These are phyloP conservation scores for Quercus cerris DNA, from an alignment of 306 rosid genomes.

Conservation along the genomic window DNA sequence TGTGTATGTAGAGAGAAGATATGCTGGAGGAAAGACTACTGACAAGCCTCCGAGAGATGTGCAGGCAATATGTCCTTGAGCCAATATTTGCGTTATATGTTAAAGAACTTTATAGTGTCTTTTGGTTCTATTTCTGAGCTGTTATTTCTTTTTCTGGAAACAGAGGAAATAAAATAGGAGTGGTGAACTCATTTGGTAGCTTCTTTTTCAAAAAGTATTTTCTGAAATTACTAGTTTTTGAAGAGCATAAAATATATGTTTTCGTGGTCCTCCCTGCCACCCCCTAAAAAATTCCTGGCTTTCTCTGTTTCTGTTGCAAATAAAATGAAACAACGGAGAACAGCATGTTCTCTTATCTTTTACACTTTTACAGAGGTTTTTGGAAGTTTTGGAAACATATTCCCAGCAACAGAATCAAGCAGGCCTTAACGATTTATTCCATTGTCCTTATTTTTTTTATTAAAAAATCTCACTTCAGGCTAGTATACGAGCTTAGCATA, in stretches of 20 bases:
- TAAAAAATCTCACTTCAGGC: slow-evolving; percentile 6
- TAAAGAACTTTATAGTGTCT: neutral
- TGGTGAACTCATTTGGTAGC: neutral
- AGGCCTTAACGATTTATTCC: neutral
- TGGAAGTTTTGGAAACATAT: neutral
- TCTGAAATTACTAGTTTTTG: neutral
- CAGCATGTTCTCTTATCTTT: neutral
- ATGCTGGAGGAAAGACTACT: slow-evolving; percentile 57
- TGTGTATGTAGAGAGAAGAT: slow-evolving; percentile 73
- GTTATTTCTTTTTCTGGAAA: neutral
- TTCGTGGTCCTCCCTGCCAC: neutral
- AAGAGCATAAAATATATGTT: neutral
- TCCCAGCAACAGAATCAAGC: neutral
- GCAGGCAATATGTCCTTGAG: slow-evolving; percentile 54
- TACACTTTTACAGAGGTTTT: neutral
- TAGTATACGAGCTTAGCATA: slow-evolving; percentile 16
- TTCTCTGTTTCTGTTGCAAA: neutral
- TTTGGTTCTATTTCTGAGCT: neutral
- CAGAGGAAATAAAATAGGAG: neutral
- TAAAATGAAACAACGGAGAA: neutral
- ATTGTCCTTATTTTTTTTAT: slow-evolving; percentile 9
- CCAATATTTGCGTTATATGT: slow-evolving; percentile 6
- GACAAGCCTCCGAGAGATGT: slow-evolving; percentile 82
- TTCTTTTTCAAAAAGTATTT: neutral
- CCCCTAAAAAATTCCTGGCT: no score